Evolutionary conservation across 192 early-diverging fungal species (phyloP).

Genomic region (Radiomyces spectabilis): DNA sequence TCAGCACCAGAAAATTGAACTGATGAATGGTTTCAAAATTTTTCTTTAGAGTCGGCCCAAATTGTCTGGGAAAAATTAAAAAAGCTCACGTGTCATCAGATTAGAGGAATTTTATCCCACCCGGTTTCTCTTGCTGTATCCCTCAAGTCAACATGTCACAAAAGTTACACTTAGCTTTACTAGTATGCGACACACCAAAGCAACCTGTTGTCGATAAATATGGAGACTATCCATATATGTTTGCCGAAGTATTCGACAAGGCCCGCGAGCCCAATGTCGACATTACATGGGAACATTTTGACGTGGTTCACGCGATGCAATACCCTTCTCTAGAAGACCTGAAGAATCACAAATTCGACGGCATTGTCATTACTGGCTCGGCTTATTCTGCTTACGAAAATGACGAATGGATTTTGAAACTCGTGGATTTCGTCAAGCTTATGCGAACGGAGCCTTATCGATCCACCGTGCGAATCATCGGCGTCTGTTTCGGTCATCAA

Average conservation of each 20-base stretch:
- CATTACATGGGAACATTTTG: conserved; percentile 21
- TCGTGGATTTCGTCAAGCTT: conserved; percentile 50
- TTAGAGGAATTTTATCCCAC: too few species aligned
- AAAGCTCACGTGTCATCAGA: too few species aligned
- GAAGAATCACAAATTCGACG: conserved; percentile 31
- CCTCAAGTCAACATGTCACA: too few species aligned
- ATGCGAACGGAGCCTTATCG: too few species aligned
- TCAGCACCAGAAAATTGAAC: too few species aligned
- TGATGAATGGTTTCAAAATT: too few species aligned
- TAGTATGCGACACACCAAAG: conserved; percentile 41
- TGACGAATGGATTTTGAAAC: conserved; percentile 54
- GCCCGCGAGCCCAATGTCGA: conserved; percentile 16
- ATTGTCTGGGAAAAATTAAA: too few species aligned
- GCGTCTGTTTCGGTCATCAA: conserved; percentile 86
- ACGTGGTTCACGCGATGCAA: conserved; percentile 34
- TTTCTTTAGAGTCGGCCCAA: too few species aligned
- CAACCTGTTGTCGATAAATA: conserved; percentile 31
- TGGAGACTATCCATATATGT: conserved; percentile 40
- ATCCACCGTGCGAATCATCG: conserved; percentile 33
- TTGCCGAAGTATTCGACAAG: conserved; percentile 20
- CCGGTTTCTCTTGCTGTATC: too few species aligned
- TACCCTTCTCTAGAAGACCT: conserved; percentile 27
- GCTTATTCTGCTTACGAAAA: conserved; percentile 58
- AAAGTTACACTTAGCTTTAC: conserved; percentile 33
- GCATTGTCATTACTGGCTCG: conserved; percentile 48